Conservation (phyloP, 2,329 filamentous ascomycete genomes). For the Elsinoe australis region DNA sequence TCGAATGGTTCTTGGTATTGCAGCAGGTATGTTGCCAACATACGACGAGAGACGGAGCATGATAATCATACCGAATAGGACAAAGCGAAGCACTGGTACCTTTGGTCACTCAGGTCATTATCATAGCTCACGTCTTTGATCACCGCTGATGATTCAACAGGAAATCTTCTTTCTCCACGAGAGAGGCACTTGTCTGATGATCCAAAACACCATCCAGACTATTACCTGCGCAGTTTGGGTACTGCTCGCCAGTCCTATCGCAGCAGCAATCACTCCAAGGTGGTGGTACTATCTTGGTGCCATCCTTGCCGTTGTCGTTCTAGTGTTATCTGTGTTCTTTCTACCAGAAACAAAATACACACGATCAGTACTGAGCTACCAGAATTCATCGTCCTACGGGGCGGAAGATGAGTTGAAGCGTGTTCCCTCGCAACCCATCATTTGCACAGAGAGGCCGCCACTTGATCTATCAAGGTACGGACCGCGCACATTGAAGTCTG, state of each 20-base stretch:
- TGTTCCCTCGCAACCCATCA: background rate
- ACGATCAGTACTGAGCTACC: conserved; percentile 33
- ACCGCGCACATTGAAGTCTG: conserved; percentile 33
- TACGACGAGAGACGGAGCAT: too few species aligned
- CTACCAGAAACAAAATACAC: conserved; percentile 40
- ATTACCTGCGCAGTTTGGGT: conserved; percentile 34
- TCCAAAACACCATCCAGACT: conserved; percentile 37
- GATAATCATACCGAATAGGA: too few species aligned
- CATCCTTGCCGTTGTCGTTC: conserved; percentile 29
- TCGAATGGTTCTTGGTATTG: conserved; percentile 28
- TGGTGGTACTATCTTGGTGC: conserved; percentile 41
- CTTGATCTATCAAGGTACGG: conserved; percentile 34
- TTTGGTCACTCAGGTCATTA: conserved; percentile 19
- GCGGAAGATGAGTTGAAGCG: background rate
- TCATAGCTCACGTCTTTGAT: background rate
- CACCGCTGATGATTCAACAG: conserved; percentile 8
- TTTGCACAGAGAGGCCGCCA: conserved; percentile 21
- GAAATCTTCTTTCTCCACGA: conserved; percentile 33
- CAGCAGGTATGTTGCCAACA: too few species aligned
- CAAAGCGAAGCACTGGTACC: conserved; percentile 25
- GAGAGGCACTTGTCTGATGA: conserved; percentile 36
- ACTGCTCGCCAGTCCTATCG: conserved; percentile 39
- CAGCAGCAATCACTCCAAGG: conserved; percentile 34
- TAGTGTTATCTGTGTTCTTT: conserved; percentile 34
- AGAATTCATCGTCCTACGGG: conserved; percentile 23